Conservation (phyloP, 129 eudicot genomes). For the Artemisia annua region DNA sequence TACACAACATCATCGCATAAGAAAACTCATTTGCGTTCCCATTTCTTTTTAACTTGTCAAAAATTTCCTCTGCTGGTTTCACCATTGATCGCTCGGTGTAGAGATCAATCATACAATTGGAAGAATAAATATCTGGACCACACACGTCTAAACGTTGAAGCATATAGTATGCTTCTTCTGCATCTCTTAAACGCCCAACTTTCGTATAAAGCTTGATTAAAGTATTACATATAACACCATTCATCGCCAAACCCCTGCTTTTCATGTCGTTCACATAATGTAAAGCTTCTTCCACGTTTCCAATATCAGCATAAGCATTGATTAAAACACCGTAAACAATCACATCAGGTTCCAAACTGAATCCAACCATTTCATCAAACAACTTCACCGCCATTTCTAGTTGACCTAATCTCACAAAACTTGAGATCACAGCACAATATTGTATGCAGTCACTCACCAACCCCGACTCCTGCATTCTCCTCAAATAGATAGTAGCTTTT, state of each 20-base stretch:
- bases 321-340: slow-evolving; percentile 67
- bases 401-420: slow-evolving; percentile 55
- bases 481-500: slow-evolving; percentile 52
- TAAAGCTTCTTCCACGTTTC: slow-evolving; percentile 65
- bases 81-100: slow-evolving; percentile 77
- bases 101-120: slow-evolving; percentile 81
- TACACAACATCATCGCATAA: slow-evolving; percentile 89
- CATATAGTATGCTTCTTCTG: slow-evolving; percentile 56
- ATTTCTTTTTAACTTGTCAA: slow-evolving; percentile 42
- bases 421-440: slow-evolving; percentile 78
- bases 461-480: slow-evolving; percentile 66
- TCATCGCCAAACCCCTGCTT: slow-evolving; percentile 51
- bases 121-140: slow-evolving; percentile 61
- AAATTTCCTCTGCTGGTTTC: slow-evolving; percentile 65
- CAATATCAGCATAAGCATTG: slow-evolving; percentile 75
- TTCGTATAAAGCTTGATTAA: slow-evolving; percentile 80
- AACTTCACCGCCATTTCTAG: slow-evolving; percentile 51
- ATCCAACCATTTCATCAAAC: slow-evolving; percentile 69
- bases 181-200: slow-evolving; percentile 75
- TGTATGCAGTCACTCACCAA: slow-evolving; percentile 55
- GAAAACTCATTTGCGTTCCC: slow-evolving; percentile 84
- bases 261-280: slow-evolving; percentile 52
- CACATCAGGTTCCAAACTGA: slow-evolving; percentile 56
- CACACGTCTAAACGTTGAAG: slow-evolving; percentile 50
- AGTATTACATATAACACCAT: slow-evolving; percentile 60